These are phyloP conservation scores for Capsicum chinense DNA, from an alignment of 257 asterid genomes.

Conservation along the genomic window DNA sequence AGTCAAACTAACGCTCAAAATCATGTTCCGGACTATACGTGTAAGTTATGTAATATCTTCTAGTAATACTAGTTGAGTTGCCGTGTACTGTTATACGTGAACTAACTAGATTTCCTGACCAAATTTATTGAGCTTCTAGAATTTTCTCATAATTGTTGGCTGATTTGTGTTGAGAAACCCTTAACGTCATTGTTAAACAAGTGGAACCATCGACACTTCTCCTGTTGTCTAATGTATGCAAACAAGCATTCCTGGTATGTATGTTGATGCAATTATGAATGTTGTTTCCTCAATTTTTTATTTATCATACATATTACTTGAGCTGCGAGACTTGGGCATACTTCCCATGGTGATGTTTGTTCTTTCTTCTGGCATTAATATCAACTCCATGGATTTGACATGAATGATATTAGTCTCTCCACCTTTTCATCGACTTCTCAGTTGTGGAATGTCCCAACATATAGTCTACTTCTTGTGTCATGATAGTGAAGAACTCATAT, in stretches of 20 bases:
- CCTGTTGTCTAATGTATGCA: slow-evolving; percentile 92
- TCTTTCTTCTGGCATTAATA: slow-evolving; percentile 6
- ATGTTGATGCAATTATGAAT: slow-evolving; percentile 21
- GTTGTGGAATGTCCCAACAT: slow-evolving; percentile 14
- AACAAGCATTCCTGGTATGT: slow-evolving; percentile 93
- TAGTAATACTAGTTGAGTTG: slow-evolving; percentile 20
- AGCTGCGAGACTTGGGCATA: slow-evolving; percentile 1
- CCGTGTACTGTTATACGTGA: slow-evolving; percentile 12
- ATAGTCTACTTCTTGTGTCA: slow-evolving; percentile 13
- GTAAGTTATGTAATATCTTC: slow-evolving; percentile 8
- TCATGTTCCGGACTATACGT: background rate
- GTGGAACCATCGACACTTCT: slow-evolving; percentile 93
- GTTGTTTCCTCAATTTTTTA: background rate
- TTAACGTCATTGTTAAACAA: slow-evolving; percentile 53
- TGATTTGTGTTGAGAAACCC: background rate
- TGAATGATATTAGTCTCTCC: background rate
- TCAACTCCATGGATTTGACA: slow-evolving; percentile 13
- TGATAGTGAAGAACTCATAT: slow-evolving; percentile 23
- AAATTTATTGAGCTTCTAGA: slow-evolving; percentile 23
- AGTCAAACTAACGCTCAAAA: background rate
- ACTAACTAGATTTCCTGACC: slow-evolving; percentile 8
- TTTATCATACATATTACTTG: background rate
- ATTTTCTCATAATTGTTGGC: background rate
- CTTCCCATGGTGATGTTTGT: slow-evolving; percentile 6
- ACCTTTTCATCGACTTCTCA: background rate